Evolutionary conservation across 441 rosid species (phyloP).

Genomic region (Kokia cookei): DNA sequence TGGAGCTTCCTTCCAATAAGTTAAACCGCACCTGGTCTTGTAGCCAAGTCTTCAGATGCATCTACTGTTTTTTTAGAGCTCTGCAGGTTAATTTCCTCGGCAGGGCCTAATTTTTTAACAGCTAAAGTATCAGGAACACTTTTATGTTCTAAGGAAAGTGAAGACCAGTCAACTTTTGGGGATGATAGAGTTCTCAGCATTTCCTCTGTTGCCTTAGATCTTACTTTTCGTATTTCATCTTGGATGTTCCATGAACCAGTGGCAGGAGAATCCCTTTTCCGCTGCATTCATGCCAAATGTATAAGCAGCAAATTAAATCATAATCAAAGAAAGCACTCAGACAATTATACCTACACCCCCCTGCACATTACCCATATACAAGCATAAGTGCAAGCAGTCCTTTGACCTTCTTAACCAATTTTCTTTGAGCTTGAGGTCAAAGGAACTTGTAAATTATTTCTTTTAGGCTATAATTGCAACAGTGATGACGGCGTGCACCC

Average conservation of each 20-base stretch:
- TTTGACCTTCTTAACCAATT: background rate
- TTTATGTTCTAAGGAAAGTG: slow-evolving; percentile 36
- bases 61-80: slow-evolving; percentile 19
- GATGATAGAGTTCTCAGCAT: slow-evolving; percentile 56
- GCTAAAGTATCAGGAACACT: slow-evolving; percentile 15
- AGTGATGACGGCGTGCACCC: background rate
- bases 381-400: background rate
- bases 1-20: background rate
- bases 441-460: background rate
- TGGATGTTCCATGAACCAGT: slow-evolving; percentile 70
- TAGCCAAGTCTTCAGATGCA: slow-evolving; percentile 25
- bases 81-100: slow-evolving; percentile 14
- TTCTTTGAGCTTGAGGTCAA: background rate
- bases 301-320: slow-evolving; percentile 13
- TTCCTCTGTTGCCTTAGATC: slow-evolving; percentile 86
- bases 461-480: background rate
- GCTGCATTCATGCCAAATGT: slow-evolving; percentile 42
- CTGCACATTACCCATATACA: background rate
- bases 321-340: background rate
- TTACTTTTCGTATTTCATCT: slow-evolving; percentile 83
- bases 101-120: slow-evolving; percentile 21
- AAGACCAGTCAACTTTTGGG: slow-evolving; percentile 40
- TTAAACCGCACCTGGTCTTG: slow-evolving; percentile 23
- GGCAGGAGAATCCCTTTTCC: slow-evolving; percentile 42
- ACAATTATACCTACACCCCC: background rate